Conservation (phyloP, 2,329 filamentous ascomycete species). For the Trichoderma sp. region DNA sequence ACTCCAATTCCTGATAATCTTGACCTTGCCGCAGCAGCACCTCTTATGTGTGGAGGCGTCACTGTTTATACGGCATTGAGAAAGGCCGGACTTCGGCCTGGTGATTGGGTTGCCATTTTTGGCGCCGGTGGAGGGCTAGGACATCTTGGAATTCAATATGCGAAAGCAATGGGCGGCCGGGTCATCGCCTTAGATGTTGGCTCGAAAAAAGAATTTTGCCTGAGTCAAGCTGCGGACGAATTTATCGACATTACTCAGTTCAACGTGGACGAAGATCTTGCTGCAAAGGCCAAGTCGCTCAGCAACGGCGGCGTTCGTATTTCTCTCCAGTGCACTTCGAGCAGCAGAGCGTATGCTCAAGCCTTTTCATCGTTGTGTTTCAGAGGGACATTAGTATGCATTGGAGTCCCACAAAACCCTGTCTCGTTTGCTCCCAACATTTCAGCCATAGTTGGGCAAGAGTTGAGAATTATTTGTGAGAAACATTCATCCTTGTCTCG, state of each 20-base stretch:
- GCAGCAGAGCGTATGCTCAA: constrained; percentile 25
- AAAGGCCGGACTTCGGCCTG: neutral
- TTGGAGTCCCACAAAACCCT: constrained; percentile 25
- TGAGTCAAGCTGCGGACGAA: neutral
- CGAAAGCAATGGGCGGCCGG: constrained; percentile 29
- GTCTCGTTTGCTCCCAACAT: neutral
- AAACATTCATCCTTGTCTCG: neutral
- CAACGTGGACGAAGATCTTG: neutral
- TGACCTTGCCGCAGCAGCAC: neutral
- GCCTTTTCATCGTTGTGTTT: constrained; percentile 27
- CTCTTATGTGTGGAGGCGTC: neutral
- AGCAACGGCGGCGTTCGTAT: constrained; percentile 23
- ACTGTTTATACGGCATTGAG: neutral
- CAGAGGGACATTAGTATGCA: constrained; percentile 28
- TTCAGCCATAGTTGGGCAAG: neutral
- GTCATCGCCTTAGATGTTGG: constrained; percentile 31
- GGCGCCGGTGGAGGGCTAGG: constrained; percentile 31
- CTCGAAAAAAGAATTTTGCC: neutral
- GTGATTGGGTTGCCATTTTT: neutral
- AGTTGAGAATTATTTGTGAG: neutral
- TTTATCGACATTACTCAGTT: constrained; percentile 15
- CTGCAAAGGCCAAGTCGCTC: constrained; percentile 18
- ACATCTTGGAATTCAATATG: constrained; percentile 31
- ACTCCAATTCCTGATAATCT: neutral
- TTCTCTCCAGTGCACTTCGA: constrained; percentile 27